These are phyloP conservation scores for Ophidiomyces ophidiicola DNA, from an alignment of 2,329 filamentous ascomycete genomes.

Conservation along the genomic window DNA sequence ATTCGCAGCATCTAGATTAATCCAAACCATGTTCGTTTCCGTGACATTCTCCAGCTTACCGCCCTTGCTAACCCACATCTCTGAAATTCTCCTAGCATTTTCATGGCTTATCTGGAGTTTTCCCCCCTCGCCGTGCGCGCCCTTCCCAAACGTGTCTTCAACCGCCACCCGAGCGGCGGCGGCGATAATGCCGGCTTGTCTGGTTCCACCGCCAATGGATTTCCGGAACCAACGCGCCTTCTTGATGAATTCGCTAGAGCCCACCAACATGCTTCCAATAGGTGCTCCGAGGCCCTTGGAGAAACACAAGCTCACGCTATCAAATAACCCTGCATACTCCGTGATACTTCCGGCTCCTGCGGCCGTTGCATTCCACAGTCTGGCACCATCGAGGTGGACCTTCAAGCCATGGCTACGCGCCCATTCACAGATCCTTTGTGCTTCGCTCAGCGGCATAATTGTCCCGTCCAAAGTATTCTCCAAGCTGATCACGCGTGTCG, in stretches of 20 bases:
- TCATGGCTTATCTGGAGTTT: conserved; percentile 49
- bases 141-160: conserved; percentile 61
- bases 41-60: conserved; percentile 57
- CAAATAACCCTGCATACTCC: conserved; percentile 57
- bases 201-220: conserved; percentile 63
- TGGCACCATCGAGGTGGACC: conserved; percentile 67
- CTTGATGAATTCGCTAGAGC: conserved; percentile 46
- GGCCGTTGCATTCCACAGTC: conserved; percentile 69
- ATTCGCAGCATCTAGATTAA: conserved; percentile 55
- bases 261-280: conserved; percentile 63
- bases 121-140: conserved; percentile 47
- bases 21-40: conserved; percentile 88
- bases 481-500: conserved; percentile 67
- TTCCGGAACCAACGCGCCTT: conserved; percentile 67
- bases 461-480: conserved; percentile 78
- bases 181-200: conserved; percentile 64
- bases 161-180: conserved; percentile 65
- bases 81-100: conserved; percentile 50
- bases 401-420: conserved; percentile 52
- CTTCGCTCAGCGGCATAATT: conserved; percentile 63
- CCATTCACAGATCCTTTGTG: conserved; percentile 56
- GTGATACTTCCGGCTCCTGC: conserved; percentile 54
- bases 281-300: conserved; percentile 74
- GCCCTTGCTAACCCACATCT: conserved; percentile 56
- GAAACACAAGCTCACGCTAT: conserved; percentile 67